Base-by-base conservation (phyloP, 352 stramenopile species). In the Lagenidium sp. region DNA sequence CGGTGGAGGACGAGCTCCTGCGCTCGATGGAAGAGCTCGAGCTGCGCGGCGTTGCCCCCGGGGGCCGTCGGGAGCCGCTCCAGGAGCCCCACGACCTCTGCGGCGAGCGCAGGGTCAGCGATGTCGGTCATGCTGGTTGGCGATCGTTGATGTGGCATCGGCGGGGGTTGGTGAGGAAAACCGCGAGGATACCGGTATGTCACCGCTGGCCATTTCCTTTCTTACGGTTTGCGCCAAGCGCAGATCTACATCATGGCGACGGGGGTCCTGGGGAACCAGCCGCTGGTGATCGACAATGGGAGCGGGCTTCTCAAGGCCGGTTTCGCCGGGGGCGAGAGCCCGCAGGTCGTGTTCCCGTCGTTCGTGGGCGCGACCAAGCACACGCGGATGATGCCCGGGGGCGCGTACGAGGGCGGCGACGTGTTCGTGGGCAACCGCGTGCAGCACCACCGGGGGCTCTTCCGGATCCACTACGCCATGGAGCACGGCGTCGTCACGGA, bases 271-370 rank as follows among this genome's bases (percentile, higher is more conserved):
- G 71, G 75, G 28, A 91, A 91, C 62, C 78, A 91, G 71, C 78
- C 78, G 50, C 64, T 91, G 50, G 78, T 91, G 64, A 85, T 91
- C 57, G 78, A 91, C 64, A 91, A 91, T 65, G 78, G 78, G 45
- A 91, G 75, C 48, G 78, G 78, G 19, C 44, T 86, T 19, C 80
- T 91, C 55, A 91, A 91, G 63, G 78, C 78, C 7, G 78, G 78
- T 21, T 91, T 91, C 57, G 78, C 78, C 5, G 78, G 78, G 10
- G 78, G 73, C 2, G 78, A 91, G 63, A 81, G 69, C 15, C 78
- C 78, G 5, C 68, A 84, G 40, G 70, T 83, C 26, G 75, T 86
- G 13, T 91, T 88, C 55, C 78, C 78, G 22, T 85, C 69, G 26
- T 85, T 78, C 49, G 65, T 85, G 32, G 78, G 78, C 12, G 44